A percentile compares a stretch with the other conserved stretches of the same genome.
phyloP scores from a whole-genome alignment of 1,284 basidiomycete genomes.

The Pseudozyma sp. region DNA sequence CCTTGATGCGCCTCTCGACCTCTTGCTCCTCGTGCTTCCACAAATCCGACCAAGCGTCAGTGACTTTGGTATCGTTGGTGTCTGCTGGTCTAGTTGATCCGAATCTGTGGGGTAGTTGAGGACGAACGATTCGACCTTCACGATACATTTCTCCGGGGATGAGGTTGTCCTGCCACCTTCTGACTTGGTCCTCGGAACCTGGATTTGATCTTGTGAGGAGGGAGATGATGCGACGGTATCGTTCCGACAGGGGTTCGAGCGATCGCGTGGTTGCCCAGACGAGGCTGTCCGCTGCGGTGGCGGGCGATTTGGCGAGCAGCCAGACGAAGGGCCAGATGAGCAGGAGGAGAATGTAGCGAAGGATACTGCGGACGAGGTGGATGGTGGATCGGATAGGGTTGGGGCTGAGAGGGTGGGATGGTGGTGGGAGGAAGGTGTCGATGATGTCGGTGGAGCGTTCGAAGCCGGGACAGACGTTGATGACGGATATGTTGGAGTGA shows the following conservation, averaged over 20 bases:
- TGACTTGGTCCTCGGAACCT: neutral
- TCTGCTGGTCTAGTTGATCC: neutral
- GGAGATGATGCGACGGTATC: constrained; percentile 14
- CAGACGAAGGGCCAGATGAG: constrained; percentile 48
- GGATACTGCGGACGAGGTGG: neutral
- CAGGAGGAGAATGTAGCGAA: constrained; percentile 23
- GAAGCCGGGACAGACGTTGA: constrained; percentile 65
- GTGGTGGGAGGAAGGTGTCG: constrained; percentile 28
- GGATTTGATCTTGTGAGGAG: neutral
- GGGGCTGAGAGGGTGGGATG: neutral
- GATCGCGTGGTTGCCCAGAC: constrained; percentile 47
- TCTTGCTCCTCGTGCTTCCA: constrained; percentile 31
- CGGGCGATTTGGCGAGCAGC: constrained; percentile 51
- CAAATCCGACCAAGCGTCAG: constrained; percentile 10
- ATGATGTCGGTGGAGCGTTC: constrained; percentile 53
- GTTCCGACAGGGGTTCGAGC: constrained; percentile 19
- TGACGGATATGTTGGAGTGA: constrained; percentile 53
- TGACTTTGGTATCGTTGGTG: neutral
- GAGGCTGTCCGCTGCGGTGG: constrained; percentile 43
- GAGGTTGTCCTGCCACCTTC: constrained; percentile 17
- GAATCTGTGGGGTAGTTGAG: constrained; percentile 20
- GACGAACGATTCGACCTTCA: constrained; percentile 35
- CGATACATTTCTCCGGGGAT: constrained; percentile 38
- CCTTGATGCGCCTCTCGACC: constrained; percentile 21
- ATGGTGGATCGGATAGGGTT: neutral